Base-by-base conservation (phyloP, 2,329 filamentous ascomycete species). In the Fusarium sp. region DNA sequence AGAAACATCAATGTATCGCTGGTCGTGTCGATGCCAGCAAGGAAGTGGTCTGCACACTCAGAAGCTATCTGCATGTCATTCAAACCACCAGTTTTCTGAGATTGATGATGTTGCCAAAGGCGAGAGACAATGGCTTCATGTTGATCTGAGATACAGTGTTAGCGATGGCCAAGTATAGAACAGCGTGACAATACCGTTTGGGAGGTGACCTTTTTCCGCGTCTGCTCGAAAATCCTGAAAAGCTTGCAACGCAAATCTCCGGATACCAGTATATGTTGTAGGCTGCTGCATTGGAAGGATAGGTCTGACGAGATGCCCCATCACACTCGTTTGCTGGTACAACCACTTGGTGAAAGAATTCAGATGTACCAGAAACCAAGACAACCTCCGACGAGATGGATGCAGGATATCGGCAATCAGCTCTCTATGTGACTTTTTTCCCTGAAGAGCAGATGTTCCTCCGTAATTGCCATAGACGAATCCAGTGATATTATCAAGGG, bases 11-110 rank as follows among this genome's bases (percentile, higher is more conserved):
- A 57, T 0, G 81, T 81, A 45, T 85, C 81, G 24, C 80, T 80
- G 1, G 81, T 84, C 1, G 83, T 85, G 53, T 85, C 80, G 9
- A 84, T 82, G 0, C 82, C 83, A 0, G 82, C 83, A 1, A 82
- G 73, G 11, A 85, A 75, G 55, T 85, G 83, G 50, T 85, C 83
- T 1, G 82, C 82, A 11, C 76, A 78, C 68, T 85, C 83, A 0
- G 81, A 82, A 1, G 83, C 83, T 35, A 83, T 80, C 19, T 83
- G 80, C 7, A 82, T 63, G 29, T 79, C 77, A 9, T 75, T 71
- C 4, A 82, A 65, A 4, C 68, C 63, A 8, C 51, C 51, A 3
- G 62, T 52, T 29, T 70, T 74, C 4, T 69, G 63, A 6, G 67
- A 54, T 19, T 70, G 19, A 34, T 76, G 73, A 31, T 75, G 61